These are phyloP conservation scores for Fusarium sp. DNA, from an alignment of 2,329 filamentous ascomycete genomes.

Conservation along the genomic window DNA sequence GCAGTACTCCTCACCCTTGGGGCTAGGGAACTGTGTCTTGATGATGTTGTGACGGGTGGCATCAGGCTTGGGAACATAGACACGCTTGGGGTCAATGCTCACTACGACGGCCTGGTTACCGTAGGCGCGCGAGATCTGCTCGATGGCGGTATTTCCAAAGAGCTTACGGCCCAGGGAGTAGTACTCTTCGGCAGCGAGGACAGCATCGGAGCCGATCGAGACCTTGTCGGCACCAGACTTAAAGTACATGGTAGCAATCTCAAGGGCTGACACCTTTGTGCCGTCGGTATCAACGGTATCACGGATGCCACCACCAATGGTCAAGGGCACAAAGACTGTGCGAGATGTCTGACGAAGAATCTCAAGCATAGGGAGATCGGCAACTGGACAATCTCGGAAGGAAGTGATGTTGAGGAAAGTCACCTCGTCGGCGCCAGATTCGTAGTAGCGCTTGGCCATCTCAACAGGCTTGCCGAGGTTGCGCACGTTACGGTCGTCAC, in stretches of 20 bases:
- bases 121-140: constrained; percentile 93
- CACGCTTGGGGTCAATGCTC: constrained; percentile 90
- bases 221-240: constrained; percentile 97
- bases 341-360: constrained; percentile 86
- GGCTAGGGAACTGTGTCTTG: constrained; percentile 75
- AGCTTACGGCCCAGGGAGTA: constrained; percentile 76
- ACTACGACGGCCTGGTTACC: constrained; percentile 97
- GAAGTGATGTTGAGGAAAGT: constrained; percentile 99
- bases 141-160: constrained; percentile 88
- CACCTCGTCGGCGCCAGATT: constrained; percentile 95
- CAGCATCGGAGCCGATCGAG: constrained; percentile 94
- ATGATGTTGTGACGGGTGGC: constrained; percentile 80
- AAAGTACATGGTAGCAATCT: constrained; percentile 98
- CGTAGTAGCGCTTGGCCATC: constrained; percentile 93
- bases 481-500: constrained; percentile 72
- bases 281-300: constrained; percentile 92
- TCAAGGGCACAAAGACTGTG: constrained; percentile 95
- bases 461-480: constrained; percentile 98
- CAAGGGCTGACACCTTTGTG: constrained; percentile 85
- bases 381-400: constrained; percentile 93
- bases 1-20: constrained; percentile 81
- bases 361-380: constrained; percentile 95
- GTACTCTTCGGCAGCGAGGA: constrained; percentile 92
- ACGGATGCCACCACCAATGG: constrained; percentile 93
- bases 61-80: constrained; percentile 81